Conservation (phyloP, 2,329 filamentous ascomycete species). For the Hymenoscyphus repandus region DNA sequence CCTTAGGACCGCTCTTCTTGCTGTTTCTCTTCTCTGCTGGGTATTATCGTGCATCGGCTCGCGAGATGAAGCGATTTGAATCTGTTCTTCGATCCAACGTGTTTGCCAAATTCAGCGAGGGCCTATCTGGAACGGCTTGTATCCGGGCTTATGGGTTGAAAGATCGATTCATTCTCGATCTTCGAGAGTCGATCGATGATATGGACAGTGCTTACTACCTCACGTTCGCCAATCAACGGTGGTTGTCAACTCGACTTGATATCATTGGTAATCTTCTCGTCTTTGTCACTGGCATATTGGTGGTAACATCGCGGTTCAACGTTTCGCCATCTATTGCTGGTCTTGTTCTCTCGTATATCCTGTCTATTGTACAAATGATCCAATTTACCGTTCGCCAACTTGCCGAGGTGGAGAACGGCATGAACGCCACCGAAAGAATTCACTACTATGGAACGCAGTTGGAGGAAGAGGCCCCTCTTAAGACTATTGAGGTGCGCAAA, state of each 20-base stretch:
- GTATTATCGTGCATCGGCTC: constrained; percentile 86
- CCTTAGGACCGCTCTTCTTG: constrained; percentile 62
- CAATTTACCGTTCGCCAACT: constrained; percentile 93
- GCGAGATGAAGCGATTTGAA: constrained; percentile 93
- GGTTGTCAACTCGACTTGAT: constrained; percentile 83
- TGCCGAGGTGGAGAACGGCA: constrained; percentile 94
- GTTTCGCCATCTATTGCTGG: constrained; percentile 82
- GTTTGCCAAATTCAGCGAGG: constrained; percentile 88
- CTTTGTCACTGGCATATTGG: constrained; percentile 81
- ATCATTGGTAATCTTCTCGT: constrained; percentile 78
- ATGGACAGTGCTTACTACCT: constrained; percentile 95
- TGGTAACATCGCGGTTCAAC: constrained; percentile 84
- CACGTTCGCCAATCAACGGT: constrained; percentile 92
- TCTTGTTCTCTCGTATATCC: constrained; percentile 86
- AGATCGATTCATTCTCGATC: constrained; percentile 63
- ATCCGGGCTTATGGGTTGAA: constrained; percentile 87
- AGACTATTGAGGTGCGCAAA: constrained; percentile 65
- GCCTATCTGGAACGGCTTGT: constrained; percentile 73
- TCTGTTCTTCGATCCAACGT: constrained; percentile 80
- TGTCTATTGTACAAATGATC: constrained; percentile 90
- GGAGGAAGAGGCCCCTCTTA: constrained; percentile 82
- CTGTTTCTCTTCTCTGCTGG: constrained; percentile 77
- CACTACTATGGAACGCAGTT: constrained; percentile 84
- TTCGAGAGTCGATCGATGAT: constrained; percentile 72
- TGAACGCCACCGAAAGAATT: constrained; percentile 92